These are phyloP conservation scores for Leucocoprinus sp. DNA, from an alignment of 768 basidiomycete species.

Conservation along the genomic window DNA sequence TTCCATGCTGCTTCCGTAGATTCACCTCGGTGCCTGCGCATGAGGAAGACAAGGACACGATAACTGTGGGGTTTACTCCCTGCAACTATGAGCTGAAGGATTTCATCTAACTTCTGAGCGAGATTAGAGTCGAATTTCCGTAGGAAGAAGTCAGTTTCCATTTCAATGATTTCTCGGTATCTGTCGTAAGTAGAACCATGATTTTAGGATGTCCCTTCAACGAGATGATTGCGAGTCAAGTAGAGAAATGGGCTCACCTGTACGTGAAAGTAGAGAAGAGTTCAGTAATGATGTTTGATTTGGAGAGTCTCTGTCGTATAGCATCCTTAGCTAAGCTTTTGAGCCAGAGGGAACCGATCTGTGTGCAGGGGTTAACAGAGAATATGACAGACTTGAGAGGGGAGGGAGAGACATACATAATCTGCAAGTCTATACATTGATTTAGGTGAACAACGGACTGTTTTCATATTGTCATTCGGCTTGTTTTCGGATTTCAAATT, in stretches of 20 bases:
- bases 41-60: neutral
- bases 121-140: neutral
- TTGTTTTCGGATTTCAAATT: neutral
- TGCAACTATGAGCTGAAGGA: neutral
- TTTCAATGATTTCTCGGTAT: slow-evolving; percentile 1
- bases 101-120: neutral
- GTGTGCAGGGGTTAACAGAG: neutral
- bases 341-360: neutral
- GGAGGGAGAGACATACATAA: slow-evolving; percentile 14
- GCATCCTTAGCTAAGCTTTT: neutral
- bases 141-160: neutral
- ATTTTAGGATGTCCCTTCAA: too few species aligned
- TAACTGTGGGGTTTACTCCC: neutral
- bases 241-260: neutral
- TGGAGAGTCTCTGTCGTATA: neutral
- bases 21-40: neutral
- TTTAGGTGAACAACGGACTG: slow-evolving; percentile 24
- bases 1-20: neutral
- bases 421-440: slow-evolving; percentile 28
- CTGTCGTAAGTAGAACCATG: neutral
- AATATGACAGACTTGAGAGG: neutral
- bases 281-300: neutral
- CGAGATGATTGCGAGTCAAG: too few species aligned
- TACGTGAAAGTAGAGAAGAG: neutral
- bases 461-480: neutral